Conservation (phyloP, 352 stramenopile species). For the Phytophthora niederhauseri region DNA sequence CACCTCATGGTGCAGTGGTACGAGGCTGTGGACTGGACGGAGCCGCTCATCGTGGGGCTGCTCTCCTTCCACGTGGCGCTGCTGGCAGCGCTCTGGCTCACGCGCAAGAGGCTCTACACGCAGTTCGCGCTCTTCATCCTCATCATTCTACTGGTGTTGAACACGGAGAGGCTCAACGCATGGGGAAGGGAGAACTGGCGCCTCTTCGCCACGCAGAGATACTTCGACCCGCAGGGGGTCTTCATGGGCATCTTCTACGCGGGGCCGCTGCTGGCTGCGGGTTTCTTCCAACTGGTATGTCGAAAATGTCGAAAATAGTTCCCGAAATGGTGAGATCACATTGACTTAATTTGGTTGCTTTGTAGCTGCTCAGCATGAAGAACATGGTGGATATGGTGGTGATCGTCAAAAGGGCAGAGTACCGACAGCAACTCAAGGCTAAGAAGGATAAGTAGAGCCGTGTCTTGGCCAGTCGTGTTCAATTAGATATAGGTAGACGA, state of each 20-base stretch:
- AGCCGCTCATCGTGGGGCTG: conserved; percentile 71
- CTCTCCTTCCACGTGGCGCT: conserved; percentile 64
- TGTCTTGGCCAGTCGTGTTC: no score
- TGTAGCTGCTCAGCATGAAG: conserved; percentile 79
- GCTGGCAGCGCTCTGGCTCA: conserved; percentile 55
- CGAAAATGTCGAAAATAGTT: not conserved
- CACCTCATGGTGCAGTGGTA: conserved; percentile 85
- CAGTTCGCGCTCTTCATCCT: conserved; percentile 74
- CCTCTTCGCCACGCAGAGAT: conserved; percentile 75
- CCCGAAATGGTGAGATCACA: not conserved
- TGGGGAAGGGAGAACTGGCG: conserved; percentile 68
- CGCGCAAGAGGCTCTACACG: conserved; percentile 54
- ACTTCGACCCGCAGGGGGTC: conserved; percentile 81
- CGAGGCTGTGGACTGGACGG: conserved; percentile 80
- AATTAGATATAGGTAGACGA: no score
- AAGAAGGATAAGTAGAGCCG: conserved; percentile 55
- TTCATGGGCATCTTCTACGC: conserved; percentile 89
- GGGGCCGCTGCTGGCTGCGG: conserved; percentile 68
- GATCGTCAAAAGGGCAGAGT: conserved; percentile 75
- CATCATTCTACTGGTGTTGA: conserved; percentile 60
- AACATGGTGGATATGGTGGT: conserved; percentile 83
- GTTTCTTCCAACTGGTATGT: conserved; percentile 79
- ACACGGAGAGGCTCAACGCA: conserved; percentile 70
- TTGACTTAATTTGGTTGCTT: not conserved
- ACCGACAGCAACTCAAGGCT: conserved; percentile 51